phyloP scores from a whole-genome alignment of 768 basidiomycete species.

The Epithele typhae region DNA sequence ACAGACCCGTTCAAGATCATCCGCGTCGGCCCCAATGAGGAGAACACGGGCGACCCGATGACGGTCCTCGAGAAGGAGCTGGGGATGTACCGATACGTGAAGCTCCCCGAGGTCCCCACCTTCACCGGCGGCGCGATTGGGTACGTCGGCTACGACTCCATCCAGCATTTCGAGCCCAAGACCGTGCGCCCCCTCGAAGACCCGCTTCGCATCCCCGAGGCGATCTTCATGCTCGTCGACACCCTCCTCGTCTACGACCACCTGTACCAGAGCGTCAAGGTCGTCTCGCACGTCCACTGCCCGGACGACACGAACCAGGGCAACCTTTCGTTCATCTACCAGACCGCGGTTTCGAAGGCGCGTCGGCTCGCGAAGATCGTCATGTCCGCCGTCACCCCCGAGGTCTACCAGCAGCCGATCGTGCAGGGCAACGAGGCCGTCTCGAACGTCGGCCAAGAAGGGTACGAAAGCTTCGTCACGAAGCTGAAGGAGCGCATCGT shows the following conservation, averaged over 20 bases:
- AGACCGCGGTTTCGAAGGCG: conserved; percentile 80
- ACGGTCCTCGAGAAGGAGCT: conserved; percentile 80
- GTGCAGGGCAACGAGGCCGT: conserved; percentile 62
- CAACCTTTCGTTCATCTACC: conserved; percentile 82
- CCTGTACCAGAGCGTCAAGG: conserved; percentile 89
- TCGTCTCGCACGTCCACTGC: conserved; percentile 93
- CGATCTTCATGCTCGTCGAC: conserved; percentile 95
- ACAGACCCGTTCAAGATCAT: conserved; percentile 91
- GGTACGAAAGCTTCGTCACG: conserved; percentile 90
- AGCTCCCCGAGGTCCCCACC: conserved; percentile 86
- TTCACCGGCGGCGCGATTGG: conserved; percentile 98
- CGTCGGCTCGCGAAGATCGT: conserved; percentile 75
- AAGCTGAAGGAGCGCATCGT: conserved; percentile 91
- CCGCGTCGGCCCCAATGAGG: conserved; percentile 82
- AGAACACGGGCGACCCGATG: conserved; percentile 85
- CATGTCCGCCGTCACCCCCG: conserved; percentile 46
- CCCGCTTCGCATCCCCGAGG: conserved; percentile 85
- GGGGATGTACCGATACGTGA: conserved; percentile 81
- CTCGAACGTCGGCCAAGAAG: conserved; percentile 91
- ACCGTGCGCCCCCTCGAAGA: conserved; percentile 75
- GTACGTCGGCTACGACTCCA: conserved; percentile 94
- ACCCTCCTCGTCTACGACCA: conserved; percentile 97
- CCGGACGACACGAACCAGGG: conserved; percentile 62
- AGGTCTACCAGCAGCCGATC: conserved; percentile 63
- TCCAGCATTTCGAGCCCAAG: conserved; percentile 95